Conservation (phyloP, 140 eudicot genomes). For the Flaveria floridana region DNA sequence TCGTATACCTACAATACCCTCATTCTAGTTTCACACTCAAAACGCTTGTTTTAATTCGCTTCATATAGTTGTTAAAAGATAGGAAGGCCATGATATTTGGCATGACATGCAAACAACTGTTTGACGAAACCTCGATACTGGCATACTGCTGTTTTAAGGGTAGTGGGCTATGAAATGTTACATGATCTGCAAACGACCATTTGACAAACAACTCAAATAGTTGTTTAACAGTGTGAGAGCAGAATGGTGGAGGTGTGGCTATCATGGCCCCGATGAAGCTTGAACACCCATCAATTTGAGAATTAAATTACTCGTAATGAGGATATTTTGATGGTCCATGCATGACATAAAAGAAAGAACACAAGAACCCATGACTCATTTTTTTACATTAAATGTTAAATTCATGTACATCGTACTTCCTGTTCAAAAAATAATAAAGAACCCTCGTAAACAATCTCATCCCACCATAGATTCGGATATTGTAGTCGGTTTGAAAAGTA, state of each 20-base stretch:
- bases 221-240: no score
- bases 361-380: constrained; percentile 19
- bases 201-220: no score
- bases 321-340: constrained; percentile 17
- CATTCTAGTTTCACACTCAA: not conserved
- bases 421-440: constrained; percentile 28
- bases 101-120: no score
- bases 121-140: no score
- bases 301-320: constrained; percentile 5
- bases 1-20: not conserved
- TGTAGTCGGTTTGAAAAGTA: constrained; percentile 14
- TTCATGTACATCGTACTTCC: constrained; percentile 39
- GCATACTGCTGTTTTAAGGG: no score
- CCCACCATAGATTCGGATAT: not conserved
- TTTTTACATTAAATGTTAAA: constrained; percentile 31
- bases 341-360: constrained; percentile 16
- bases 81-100: no score
- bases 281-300: constrained; percentile 17
- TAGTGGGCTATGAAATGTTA: no score
- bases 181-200: no score
- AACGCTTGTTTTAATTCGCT: no score
- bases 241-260: no score
- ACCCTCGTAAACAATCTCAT: constrained; percentile 13
- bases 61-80: no score
- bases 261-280: constrained; percentile 1